Evolutionary conservation across 495 filamentous ascomycete species (phyloP).

Genomic region (Penicillium silybi): DNA sequence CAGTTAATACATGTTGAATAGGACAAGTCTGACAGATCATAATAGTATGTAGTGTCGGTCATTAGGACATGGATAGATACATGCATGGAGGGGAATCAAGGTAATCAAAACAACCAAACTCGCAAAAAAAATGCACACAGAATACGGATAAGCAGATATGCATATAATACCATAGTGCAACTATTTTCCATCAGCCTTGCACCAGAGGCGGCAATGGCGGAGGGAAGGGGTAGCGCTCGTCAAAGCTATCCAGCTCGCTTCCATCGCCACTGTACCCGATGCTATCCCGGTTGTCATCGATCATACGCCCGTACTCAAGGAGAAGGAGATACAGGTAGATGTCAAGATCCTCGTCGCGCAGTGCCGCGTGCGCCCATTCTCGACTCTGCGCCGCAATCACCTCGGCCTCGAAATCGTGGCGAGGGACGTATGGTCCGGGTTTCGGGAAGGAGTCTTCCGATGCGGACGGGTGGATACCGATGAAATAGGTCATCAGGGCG

Average conservation of each 20-base stretch:
- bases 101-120: not conserved
- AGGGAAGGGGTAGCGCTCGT: constrained; percentile 13
- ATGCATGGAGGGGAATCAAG: constrained; percentile 7
- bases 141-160: not conserved
- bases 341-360: constrained; percentile 68
- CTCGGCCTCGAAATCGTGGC: constrained; percentile 56
- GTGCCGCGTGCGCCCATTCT: constrained; percentile 64
- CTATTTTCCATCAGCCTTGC: not conserved
- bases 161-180: not conserved
- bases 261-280: constrained; percentile 62
- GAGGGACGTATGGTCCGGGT: constrained; percentile 14
- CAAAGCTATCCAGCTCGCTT: constrained; percentile 24
- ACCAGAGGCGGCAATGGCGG: constrained; percentile 6
- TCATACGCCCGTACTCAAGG: constrained; percentile 66
- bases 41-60: constrained; percentile 5
- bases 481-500: constrained; percentile 74
- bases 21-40: not conserved
- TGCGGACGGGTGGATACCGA: constrained; percentile 44
- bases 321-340: constrained; percentile 65
- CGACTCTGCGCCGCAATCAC: constrained; percentile 60
- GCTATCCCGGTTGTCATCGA: constrained; percentile 60
- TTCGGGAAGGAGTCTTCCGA: not conserved
- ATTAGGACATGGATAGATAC: constrained; percentile 11
- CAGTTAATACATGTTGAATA: not conserved
- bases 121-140: not conserved